phyloP scores from a whole-genome alignment of 2,329 filamentous ascomycete species.

The Colletotrichum sp. region DNA sequence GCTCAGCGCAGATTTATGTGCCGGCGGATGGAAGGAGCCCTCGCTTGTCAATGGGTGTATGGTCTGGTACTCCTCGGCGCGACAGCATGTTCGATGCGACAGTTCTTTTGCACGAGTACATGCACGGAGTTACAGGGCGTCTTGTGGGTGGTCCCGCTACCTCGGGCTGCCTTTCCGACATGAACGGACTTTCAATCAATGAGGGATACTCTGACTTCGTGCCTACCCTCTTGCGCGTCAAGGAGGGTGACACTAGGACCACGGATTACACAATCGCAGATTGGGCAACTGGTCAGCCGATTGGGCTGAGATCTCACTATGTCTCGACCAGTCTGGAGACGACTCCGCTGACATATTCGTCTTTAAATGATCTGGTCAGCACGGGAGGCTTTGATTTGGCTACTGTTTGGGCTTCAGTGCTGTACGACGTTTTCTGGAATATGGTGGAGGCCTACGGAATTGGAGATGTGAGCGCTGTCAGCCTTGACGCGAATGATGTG shows the following conservation, averaged over 20 bases:
- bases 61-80: background rate
- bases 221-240: background rate
- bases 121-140: background rate
- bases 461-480: background rate
- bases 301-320: background rate
- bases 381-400: background rate
- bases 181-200: background rate
- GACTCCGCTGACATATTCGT: background rate
- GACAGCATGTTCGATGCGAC: background rate
- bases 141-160: background rate
- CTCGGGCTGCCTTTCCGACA: background rate
- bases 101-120: background rate
- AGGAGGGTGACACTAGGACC: background rate
- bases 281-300: background rate
- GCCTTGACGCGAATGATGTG: background rate
- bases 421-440: background rate
- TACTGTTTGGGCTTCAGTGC: background rate
- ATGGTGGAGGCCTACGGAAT: background rate
- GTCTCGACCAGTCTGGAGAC: background rate
- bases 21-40: background rate
- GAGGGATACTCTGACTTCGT: background rate
- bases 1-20: constrained; percentile 6
- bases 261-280: background rate
- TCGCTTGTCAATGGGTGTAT: background rate
- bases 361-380: background rate